These are phyloP conservation scores for Fusarium siculi DNA, from an alignment of 2,329 filamentous ascomycete species.

Conservation along the genomic window DNA sequence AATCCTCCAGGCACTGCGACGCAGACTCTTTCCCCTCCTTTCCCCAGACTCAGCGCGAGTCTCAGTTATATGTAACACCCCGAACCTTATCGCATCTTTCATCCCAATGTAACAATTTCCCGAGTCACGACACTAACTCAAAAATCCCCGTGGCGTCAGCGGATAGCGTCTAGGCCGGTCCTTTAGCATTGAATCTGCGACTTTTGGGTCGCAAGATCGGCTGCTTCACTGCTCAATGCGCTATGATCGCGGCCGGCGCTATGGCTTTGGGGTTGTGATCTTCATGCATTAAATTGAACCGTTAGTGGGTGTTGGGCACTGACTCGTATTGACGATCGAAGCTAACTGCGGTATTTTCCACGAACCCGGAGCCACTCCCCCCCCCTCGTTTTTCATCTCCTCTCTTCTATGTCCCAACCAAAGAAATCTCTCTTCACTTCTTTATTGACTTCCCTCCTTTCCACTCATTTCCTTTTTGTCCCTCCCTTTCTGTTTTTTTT, in stretches of 20 bases:
- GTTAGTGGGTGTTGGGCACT: background rate
- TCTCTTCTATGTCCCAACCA: no score
- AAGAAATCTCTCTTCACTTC: no score
- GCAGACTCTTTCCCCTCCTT: background rate
- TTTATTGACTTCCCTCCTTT: no score
- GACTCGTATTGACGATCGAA: background rate
- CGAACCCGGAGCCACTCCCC: background rate
- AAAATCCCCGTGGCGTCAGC: background rate
- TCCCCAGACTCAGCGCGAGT: background rate
- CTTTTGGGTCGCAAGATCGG: background rate
- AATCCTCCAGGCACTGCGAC: no score
- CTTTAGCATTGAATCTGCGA: background rate
- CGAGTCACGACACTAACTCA: background rate
- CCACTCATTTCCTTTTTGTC: no score
- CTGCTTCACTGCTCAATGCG: background rate
- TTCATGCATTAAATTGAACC: background rate
- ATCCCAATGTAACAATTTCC: background rate
- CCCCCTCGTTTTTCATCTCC: no score
- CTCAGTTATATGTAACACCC: background rate
- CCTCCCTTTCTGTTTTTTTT: no score
- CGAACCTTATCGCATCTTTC: background rate
- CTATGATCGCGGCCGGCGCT: background rate
- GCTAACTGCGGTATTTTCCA: background rate
- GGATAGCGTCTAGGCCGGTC: background rate
- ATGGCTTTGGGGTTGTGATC: background rate